phyloP scores from a whole-genome alignment of 139 green algal genomes.

The Haematococcus sp. region DNA sequence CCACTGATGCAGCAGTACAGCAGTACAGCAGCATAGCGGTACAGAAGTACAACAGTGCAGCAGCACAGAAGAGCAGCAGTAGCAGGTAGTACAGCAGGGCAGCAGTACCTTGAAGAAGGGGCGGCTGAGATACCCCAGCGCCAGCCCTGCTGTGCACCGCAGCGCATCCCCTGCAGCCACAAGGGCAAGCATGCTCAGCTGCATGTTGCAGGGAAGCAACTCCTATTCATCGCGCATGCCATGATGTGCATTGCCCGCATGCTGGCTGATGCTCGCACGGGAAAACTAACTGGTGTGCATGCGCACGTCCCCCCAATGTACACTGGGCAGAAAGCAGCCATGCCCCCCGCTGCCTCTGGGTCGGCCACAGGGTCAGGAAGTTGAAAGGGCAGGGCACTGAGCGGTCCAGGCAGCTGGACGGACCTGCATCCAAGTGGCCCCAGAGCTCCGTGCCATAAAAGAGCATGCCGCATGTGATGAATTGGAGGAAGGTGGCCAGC shows the following conservation, averaged over 20 bases:
- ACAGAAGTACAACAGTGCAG: too few relatives aligned
- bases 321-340: too few relatives aligned
- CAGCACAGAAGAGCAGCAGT: too few relatives aligned
- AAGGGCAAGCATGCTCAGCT: not conserved
- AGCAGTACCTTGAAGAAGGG: slow-evolving; percentile 30
- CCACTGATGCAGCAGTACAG: too few relatives aligned
- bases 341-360: not conserved
- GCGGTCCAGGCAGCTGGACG: not conserved
- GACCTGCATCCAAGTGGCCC: slow-evolving; percentile 23
- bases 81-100: too few relatives aligned
- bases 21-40: too few relatives aligned
- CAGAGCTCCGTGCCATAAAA: slow-evolving; percentile 31
- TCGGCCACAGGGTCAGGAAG: too few relatives aligned
- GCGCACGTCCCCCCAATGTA: too few relatives aligned
- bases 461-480: slow-evolving; percentile 18
- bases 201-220: not conserved
- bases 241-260: too few relatives aligned
- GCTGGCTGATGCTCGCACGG: not conserved
- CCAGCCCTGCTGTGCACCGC: slow-evolving; percentile 17
- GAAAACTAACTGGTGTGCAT: not conserved
- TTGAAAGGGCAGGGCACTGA: not conserved
- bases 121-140: slow-evolving; percentile 23
- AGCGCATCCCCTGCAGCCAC: slow-evolving; percentile 23
- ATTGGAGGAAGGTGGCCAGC: slow-evolving; percentile 20
- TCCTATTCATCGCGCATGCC: not conserved